These are phyloP conservation scores for Sedum album DNA, from an alignment of 164 flowering plant genomes.

Conservation along the genomic window DNA sequence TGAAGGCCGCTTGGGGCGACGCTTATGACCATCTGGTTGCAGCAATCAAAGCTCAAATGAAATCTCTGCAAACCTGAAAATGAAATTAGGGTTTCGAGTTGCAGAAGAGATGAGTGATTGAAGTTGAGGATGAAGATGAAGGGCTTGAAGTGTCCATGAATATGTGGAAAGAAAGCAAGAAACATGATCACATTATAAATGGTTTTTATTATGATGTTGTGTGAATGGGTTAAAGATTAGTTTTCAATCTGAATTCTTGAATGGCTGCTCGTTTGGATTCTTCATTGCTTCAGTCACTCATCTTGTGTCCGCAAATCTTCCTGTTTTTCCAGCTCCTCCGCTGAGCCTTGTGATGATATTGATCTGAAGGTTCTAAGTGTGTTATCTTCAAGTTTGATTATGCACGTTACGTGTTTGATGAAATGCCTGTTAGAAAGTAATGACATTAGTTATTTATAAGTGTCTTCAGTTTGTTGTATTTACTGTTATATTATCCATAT, in stretches of 20 bases:
- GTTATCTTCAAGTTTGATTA: background rate
- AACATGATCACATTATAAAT: background rate
- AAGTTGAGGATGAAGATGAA: background rate
- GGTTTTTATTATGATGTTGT: background rate
- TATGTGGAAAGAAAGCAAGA: background rate
- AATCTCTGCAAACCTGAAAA: slow-evolving; percentile 16
- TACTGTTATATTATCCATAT: too few relatives aligned
- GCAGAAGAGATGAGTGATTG: background rate
- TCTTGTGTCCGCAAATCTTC: background rate
- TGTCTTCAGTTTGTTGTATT: too few relatives aligned
- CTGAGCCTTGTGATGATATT: background rate
- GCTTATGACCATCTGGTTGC: slow-evolving; percentile 68
- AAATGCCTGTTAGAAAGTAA: background rate
- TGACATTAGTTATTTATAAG: background rate
- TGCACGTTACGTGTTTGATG: background rate
- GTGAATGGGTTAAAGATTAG: background rate
- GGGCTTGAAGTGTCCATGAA: background rate
- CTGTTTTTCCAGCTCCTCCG: background rate
- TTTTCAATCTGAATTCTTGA: background rate
- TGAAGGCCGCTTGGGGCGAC: slow-evolving; percentile 75
- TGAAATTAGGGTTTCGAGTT: background rate
- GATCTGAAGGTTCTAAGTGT: background rate
- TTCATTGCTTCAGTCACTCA: background rate
- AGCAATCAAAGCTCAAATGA: slow-evolving; percentile 72
- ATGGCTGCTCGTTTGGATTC: background rate